Base-by-base conservation (phyloP, 2,329 filamentous ascomycete species). In the Nannizziopsis barbatae region DNA sequence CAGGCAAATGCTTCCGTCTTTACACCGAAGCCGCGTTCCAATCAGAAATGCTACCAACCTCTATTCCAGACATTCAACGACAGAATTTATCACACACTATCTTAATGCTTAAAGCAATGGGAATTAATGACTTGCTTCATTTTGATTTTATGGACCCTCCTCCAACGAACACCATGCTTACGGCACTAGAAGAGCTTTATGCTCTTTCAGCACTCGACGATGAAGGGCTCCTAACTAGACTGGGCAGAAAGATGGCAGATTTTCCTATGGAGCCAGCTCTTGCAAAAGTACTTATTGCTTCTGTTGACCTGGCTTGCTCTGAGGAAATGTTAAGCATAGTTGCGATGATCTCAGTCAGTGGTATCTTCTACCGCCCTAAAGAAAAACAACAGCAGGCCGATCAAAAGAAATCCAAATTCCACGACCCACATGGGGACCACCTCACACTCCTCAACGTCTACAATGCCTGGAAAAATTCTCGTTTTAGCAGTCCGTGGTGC, bases 101-200 rank as follows among this genome's bases (percentile, higher is more conserved):
- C 64, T 75, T 98, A 41, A 95, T 95, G 85, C 77, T 98, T 44
- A 98, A 98, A 64, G 92, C 92, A 0, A 96, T 98, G 88, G 92
- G 93, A 2, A 96, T 98, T 66, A 96, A 98, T 61, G 92, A 98
- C 62, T 73, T 98, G 1, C 75, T 98, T 10, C 88, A 94, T 62
- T 98, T 98, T 60, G 90, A 96, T 67, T 98, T 98, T 60, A 96
- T 98, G 90, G 92, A 98, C 60, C 89, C 92, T 0, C 92, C 92
- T 0, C 92, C 92, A 0, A 92, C 92, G 27, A 95, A 96, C 60
- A 96, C 92, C 10, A 95, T 96, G 87, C 76, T 98, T 54, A 94
- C 88, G 43, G 92, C 92, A 0, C 72, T 98, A 2, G 93, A 98
- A 67, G 92, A 96, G 62, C 74, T 98, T 0, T 98, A 98, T 61